Evolutionary conservation across 768 basidiomycete genomes (phyloP).

Genomic region (Boletus vermiculosoides): DNA sequence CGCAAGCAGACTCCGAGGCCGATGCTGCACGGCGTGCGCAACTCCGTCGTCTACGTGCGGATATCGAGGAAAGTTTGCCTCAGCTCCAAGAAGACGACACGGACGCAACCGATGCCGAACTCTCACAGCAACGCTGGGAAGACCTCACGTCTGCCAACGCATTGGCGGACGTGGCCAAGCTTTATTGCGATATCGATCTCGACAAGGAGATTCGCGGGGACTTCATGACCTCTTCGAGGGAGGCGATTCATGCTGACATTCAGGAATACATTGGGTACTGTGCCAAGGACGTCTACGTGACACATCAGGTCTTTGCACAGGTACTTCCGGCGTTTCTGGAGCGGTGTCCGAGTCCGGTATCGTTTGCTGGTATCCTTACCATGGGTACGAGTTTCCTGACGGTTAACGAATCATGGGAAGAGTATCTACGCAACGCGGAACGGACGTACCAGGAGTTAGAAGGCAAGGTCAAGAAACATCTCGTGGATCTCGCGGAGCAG

Average conservation of each 20-base stretch:
- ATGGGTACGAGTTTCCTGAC: conserved; percentile 94
- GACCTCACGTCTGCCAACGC: conserved; percentile 91
- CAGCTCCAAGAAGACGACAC: conserved; percentile 34
- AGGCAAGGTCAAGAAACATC: conserved; percentile 53
- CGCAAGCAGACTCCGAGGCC: conserved; percentile 37
- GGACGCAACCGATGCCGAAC: conserved; percentile 43
- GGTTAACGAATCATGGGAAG: conserved; percentile 87
- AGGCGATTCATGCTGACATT: conserved; percentile 61
- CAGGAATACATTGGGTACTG: conserved; percentile 83
- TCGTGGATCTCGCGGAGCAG: conserved; percentile 68
- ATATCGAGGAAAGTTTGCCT: conserved; percentile 42
- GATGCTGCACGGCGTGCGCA: conserved; percentile 38
- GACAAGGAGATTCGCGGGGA: conserved; percentile 79
- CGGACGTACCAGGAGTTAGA: conserved; percentile 68
- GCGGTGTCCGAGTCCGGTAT: conserved; percentile 88
- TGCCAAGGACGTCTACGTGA: conserved; percentile 78
- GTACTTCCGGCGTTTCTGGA: conserved; percentile 79
- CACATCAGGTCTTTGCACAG: conserved; percentile 73
- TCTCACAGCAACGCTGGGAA: conserved; percentile 75
- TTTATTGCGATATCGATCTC: conserved; percentile 81
- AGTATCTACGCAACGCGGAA: conserved; percentile 79
- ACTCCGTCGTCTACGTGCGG: conserved; percentile 38
- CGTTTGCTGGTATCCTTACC: conserved; percentile 84
- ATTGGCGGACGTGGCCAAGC: conserved; percentile 84
- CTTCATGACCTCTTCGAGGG: conserved; percentile 67